Evolutionary conservation across 2,329 filamentous ascomycete genomes (phyloP).

Genomic region (Alternaria arborescens): DNA sequence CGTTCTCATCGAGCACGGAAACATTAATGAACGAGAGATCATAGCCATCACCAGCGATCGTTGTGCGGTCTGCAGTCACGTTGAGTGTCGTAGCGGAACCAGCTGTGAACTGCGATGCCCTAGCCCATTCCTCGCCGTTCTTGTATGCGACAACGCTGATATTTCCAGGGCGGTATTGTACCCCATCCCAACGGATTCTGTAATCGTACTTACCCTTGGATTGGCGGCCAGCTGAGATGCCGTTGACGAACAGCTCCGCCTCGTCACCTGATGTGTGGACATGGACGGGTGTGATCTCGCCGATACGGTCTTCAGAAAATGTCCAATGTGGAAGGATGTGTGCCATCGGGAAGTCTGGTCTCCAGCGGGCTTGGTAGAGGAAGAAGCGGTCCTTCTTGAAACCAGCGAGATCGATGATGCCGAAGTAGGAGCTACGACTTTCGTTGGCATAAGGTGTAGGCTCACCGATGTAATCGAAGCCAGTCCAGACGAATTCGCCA

Average conservation of each 20-base stretch:
- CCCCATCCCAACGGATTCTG: constrained; percentile 63
- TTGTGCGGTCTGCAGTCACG: constrained; percentile 53
- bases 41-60: constrained; percentile 53
- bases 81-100: constrained; percentile 52
- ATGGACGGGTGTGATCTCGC: constrained; percentile 62
- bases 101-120: constrained; percentile 53
- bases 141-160: constrained; percentile 60
- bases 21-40: constrained; percentile 60
- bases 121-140: constrained; percentile 58
- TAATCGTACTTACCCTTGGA: constrained; percentile 52
- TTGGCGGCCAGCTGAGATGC: constrained; percentile 55
- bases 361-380: constrained; percentile 65
- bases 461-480: constrained; percentile 62
- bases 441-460: constrained; percentile 60
- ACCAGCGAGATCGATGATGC: constrained; percentile 66
- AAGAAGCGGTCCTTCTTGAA: constrained; percentile 66
- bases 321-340: constrained; percentile 67
- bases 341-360: constrained; percentile 57
- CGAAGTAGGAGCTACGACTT: constrained; percentile 63
- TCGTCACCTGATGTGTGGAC: constrained; percentile 63
- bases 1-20: constrained; percentile 56
- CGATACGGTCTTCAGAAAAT: constrained; percentile 57
- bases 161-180: constrained; percentile 60
- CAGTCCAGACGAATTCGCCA: constrained; percentile 64
- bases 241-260: constrained; percentile 65